Evolutionary conservation across 2,329 filamentous ascomycete genomes (phyloP).

Genomic region (Epichloe typhina): DNA sequence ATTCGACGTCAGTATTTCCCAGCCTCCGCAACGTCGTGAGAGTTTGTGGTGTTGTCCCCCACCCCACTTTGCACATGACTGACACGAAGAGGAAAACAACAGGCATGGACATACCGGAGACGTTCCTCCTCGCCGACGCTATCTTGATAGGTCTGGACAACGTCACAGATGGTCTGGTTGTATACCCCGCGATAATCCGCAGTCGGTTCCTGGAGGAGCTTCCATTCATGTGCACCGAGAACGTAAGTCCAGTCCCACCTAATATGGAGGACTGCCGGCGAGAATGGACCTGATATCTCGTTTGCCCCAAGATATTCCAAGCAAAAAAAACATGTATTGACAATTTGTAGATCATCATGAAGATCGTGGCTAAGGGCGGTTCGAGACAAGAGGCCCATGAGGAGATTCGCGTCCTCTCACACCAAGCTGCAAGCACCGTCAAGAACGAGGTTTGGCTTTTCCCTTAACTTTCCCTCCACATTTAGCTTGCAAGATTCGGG

Average conservation of each 20-base stretch:
- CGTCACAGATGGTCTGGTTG: constrained; percentile 53
- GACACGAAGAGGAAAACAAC: not conserved
- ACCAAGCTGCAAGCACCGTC: constrained; percentile 55
- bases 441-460: constrained; percentile 24
- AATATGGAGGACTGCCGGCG: too few relatives aligned
- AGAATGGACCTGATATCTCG: too few relatives aligned
- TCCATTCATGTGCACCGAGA: constrained; percentile 66
- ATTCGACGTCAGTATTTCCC: constrained; percentile 36
- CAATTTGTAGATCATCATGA: constrained; percentile 53
- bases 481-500: too few relatives aligned
- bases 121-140: constrained; percentile 54
- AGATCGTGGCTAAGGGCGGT: constrained; percentile 54
- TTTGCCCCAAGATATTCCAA: too few relatives aligned
- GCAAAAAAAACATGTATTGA: not conserved
- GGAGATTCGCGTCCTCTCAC: constrained; percentile 69
- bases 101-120: constrained; percentile 48
- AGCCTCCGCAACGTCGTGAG: not conserved
- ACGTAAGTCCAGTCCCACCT: not conserved
- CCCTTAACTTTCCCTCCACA: too few relatives aligned
- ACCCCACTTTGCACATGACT: constrained; percentile 22
- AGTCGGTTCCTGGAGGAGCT: constrained; percentile 60
- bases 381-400: constrained; percentile 78
- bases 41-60: not conserved
- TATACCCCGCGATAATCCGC: constrained; percentile 64
- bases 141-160: constrained; percentile 57